These are phyloP conservation scores for Malassezia japonica DNA, from an alignment of 1,284 basidiomycete genomes.

Conservation along the genomic window DNA sequence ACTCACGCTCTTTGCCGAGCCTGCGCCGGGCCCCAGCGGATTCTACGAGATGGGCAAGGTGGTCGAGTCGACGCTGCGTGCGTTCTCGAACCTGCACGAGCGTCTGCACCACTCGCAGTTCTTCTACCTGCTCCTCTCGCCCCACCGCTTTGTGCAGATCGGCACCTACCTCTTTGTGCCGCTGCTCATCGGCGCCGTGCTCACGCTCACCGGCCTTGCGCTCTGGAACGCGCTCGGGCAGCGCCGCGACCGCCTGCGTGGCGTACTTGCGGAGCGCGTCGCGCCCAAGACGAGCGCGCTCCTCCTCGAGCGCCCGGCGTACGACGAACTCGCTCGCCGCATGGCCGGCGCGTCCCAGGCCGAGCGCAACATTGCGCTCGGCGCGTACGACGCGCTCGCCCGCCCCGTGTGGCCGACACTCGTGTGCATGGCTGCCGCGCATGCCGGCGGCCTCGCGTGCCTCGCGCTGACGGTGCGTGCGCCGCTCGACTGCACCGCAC, in stretches of 20 bases:
- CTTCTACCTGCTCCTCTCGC: slow-evolving; percentile 38
- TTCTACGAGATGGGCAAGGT: slow-evolving; percentile 71
- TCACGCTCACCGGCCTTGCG: slow-evolving; percentile 31
- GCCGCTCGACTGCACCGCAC: not conserved
- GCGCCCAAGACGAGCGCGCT: not conserved
- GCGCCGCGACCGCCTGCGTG: slow-evolving; percentile 5
- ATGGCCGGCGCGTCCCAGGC: not conserved
- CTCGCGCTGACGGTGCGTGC: not conserved
- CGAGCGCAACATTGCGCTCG: not conserved
- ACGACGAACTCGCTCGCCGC: not conserved
- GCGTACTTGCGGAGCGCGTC: not conserved
- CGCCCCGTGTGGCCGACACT: slow-evolving; percentile 9
- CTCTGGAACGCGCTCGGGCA: slow-evolving; percentile 9
- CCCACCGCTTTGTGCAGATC: slow-evolving; percentile 34
- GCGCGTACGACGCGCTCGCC: not conserved
- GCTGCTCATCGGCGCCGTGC: slow-evolving; percentile 28
- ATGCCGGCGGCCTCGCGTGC: not conserved
- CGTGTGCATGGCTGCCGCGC: not conserved
- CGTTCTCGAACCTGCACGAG: slow-evolving; percentile 45
- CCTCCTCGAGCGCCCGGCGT: slow-evolving; percentile 5
- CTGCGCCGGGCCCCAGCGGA: slow-evolving; percentile 82
- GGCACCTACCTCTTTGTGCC: slow-evolving; percentile 32
- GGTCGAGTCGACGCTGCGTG: slow-evolving; percentile 30
- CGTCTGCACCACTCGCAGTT: slow-evolving; percentile 47
- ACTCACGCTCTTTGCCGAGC: slow-evolving; percentile 76